Base-by-base conservation (phyloP, 2,329 filamentous ascomycete genomes). In the Scolecobasidium constrictum region DNA sequence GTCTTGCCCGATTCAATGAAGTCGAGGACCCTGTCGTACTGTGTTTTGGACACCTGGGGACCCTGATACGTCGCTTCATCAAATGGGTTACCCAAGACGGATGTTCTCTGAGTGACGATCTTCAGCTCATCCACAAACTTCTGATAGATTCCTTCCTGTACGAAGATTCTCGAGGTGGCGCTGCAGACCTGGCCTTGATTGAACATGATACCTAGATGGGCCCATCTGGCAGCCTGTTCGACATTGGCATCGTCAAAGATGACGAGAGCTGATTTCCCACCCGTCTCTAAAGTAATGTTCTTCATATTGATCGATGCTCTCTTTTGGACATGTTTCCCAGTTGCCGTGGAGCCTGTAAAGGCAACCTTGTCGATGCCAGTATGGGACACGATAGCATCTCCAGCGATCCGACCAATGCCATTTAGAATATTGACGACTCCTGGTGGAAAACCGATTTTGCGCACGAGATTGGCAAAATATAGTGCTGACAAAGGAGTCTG, bases 351-450 rank as follows among this genome's bases (percentile, higher is more conserved):
- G 31, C 84, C 84, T 0, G 84, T 88, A 49, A 88, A 90, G 0
- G 83, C 81, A 47, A 90, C 70, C 66, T 88, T 88, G 54, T 85
- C 78, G 13, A 90, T 71, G 34, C 73, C 73, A 17, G 75, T 62
- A 55, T 88, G 84, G 33, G 71, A 68, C 2, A 77, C 79, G 6
- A 88, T 68, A 0, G 81, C 78, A 4, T 77, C 69, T 11, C 84
- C 84, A 0, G 81, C 78, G 26, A 77, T 77, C 18, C 69, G 68
- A 19, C 83, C 83, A 41, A 76, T 70, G 0, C 83, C 84, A 47
- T 86, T 86, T 44, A 86, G 58, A 44, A 88, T 72, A 58, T 88
- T 88, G 49, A 88, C 61, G 4, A 88, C 83, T 33, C 84, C 84
- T 1, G 83, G 75, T 3, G 84, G 84, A 54, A 88, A 88, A 0